These are phyloP conservation scores for Apostasia ramifera DNA, from an alignment of 106 monocot species.

Conservation along the genomic window DNA sequence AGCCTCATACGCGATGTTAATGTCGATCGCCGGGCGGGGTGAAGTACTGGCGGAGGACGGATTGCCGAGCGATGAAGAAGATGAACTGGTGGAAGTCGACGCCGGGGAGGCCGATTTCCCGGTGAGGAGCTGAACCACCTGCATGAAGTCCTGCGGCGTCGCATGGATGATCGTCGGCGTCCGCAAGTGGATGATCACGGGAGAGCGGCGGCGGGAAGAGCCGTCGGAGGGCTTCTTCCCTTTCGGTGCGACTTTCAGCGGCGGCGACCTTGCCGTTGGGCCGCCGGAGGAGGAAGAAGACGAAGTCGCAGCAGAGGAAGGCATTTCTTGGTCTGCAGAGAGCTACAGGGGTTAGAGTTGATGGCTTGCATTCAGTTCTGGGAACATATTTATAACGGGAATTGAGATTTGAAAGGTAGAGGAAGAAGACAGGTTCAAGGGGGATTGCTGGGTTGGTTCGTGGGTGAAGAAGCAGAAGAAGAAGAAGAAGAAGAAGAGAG, in stretches of 20 bases:
- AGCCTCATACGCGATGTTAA: not conserved
- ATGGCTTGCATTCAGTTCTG: not conserved
- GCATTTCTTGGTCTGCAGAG: not conserved
- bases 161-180: constrained; percentile 18
- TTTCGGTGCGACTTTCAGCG: not conserved
- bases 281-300: not conserved
- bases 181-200: constrained; percentile 13
- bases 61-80: not conserved
- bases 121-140: constrained; percentile 20
- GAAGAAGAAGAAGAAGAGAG: too few species aligned
- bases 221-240: not conserved
- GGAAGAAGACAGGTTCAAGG: not conserved
- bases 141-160: constrained; percentile 28
- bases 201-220: not conserved
- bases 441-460: too few species aligned
- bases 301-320: not conserved
- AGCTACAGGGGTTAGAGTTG: not conserved
- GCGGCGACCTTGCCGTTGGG: not conserved
- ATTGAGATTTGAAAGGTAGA: not conserved
- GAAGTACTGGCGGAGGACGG: too few species aligned
- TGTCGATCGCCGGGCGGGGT: not conserved
- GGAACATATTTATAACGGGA: not conserved
- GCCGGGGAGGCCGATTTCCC: constrained; percentile 3
- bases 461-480: not conserved
- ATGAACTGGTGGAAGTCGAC: not conserved